Conservation (phyloP, 1,139 yeast genomes). For the Debaryomyces udenii region DNA sequence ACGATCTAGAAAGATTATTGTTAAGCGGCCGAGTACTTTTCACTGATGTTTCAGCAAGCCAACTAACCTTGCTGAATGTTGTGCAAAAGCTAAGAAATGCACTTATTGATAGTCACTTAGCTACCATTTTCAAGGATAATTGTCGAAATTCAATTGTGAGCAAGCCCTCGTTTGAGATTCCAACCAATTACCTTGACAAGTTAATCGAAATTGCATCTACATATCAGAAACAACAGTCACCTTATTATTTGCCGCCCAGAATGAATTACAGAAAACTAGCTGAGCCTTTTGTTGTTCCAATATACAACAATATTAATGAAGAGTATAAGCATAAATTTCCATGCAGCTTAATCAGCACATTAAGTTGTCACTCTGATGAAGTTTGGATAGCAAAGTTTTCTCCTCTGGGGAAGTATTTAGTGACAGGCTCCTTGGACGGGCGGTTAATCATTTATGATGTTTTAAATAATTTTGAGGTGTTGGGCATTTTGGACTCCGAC, state of each 20-base stretch:
- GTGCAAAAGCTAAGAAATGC: conserved; percentile 5
- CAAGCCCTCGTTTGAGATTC: conserved; percentile 18
- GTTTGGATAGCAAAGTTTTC: conserved; percentile 86
- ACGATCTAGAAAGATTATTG: conserved; percentile 16
- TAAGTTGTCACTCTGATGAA: conserved; percentile 67
- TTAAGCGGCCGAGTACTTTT: conserved; percentile 13
- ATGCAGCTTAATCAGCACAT: conserved; percentile 28
- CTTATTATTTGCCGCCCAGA: conserved; percentile 41
- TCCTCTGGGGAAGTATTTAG: conserved; percentile 73
- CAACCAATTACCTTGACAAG: conserved; percentile 29
- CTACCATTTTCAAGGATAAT: conserved; percentile 8
- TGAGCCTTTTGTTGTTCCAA: conserved; percentile 8
- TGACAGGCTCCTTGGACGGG: conserved; percentile 76
- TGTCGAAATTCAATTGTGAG: conserved; percentile 1
- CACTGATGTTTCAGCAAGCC: neutral
- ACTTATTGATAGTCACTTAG: conserved; percentile 10
- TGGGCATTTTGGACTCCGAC: conserved; percentile 30
- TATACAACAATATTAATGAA: conserved; percentile 15
- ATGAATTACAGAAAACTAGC: conserved; percentile 10
- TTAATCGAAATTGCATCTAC: conserved; percentile 33
- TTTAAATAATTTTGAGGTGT: conserved; percentile 49
- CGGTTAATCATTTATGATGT: conserved; percentile 70
- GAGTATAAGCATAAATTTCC: conserved; percentile 50
- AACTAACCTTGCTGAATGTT: neutral
- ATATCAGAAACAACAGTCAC: conserved; percentile 33